Base-by-base conservation (phyloP, 2,329 filamentous ascomycete species). In the Colletotrichum graminicola region DNA sequence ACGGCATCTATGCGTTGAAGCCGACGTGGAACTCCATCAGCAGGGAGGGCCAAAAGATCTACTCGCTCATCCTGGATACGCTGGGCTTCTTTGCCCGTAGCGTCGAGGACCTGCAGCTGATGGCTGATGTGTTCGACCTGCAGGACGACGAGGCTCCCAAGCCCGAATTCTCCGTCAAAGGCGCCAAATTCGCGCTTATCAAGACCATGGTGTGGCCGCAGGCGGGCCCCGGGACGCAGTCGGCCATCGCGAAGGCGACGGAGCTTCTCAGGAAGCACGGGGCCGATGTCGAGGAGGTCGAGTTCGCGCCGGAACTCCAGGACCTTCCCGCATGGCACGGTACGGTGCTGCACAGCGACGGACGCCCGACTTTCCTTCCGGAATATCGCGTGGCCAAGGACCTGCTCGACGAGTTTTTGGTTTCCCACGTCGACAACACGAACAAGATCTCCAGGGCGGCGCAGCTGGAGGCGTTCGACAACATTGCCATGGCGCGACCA, bases 1-100 rank as follows among this genome's bases (percentile, higher is more conserved):
- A 89, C 72, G 90, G 90, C 7, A 83, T 90, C 5, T 93, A 89
- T 67, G 90, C 84, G 0, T 81, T 92, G 66, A 93, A 92, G 76
- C 90, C 91, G 2, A 93, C 90, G 0, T 92, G 89, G 89, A 87
- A 87, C 66, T 80, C 88, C 0, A 85, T 93, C 43, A 89, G 86
- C 0, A 83, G 89, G 0, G 90, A 92, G 75, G 90, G 91, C 0
- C 83, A 87, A 55, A 89, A 88, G 76, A 80, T 89, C 2, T 90
- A 87, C 74, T 87, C 88, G 0, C 79, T 88, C 1, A 88, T 84
- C 1, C 82, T 90, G 7, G 91, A 93, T 75, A 93, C 91, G 0
- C 75, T 91, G 0, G 91, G 91, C 1, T 80, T 91, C 16, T 92
- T 87, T 68, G 84, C 88, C 0, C 85, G 90, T 0, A 85, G 82